phyloP scores from a whole-genome alignment of 805 yeast genomes.

The Saturnispora bothae region DNA sequence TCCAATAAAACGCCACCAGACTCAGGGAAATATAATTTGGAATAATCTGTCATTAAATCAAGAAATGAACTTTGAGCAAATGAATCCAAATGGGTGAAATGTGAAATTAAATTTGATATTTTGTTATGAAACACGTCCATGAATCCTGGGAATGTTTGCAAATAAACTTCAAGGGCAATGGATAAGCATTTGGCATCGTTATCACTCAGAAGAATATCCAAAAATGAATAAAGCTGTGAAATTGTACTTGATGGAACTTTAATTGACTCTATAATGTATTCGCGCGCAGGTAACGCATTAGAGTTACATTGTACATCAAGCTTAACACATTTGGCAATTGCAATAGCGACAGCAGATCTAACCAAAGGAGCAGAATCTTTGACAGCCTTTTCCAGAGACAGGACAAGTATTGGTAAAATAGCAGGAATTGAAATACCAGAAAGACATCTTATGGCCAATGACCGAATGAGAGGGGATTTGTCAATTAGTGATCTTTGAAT shows the following conservation, averaged over 20 bases:
- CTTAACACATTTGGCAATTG: slow-evolving; percentile 48
- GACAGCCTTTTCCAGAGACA: slow-evolving; percentile 59
- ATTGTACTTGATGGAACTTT: slow-evolving; percentile 28
- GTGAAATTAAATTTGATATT: slow-evolving; percentile 35
- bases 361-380: slow-evolving; percentile 71
- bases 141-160: slow-evolving; percentile 42
- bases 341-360: slow-evolving; percentile 67
- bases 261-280: slow-evolving; percentile 9
- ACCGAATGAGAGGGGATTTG: slow-evolving; percentile 54
- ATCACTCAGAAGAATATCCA: slow-evolving; percentile 54
- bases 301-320: slow-evolving; percentile 25
- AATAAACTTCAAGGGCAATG: slow-evolving; percentile 49
- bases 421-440: slow-evolving; percentile 78
- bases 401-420: slow-evolving; percentile 64
- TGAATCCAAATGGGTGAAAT: slow-evolving; percentile 48
- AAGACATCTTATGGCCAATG: slow-evolving; percentile 67
- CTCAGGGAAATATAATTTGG: slow-evolving; percentile 43
- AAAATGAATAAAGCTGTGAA: slow-evolving; percentile 39
- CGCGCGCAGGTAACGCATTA: slow-evolving; percentile 3
- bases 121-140: slow-evolving; percentile 64
- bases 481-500: slow-evolving; percentile 77
- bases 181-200: slow-evolving; percentile 57
- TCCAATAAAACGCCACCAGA: slow-evolving; percentile 36
- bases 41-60: slow-evolving; percentile 58
- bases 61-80: slow-evolving; percentile 56